Conservation (phyloP, 108 stramenopile species). For the Aurantiochytrium sp. region DNA sequence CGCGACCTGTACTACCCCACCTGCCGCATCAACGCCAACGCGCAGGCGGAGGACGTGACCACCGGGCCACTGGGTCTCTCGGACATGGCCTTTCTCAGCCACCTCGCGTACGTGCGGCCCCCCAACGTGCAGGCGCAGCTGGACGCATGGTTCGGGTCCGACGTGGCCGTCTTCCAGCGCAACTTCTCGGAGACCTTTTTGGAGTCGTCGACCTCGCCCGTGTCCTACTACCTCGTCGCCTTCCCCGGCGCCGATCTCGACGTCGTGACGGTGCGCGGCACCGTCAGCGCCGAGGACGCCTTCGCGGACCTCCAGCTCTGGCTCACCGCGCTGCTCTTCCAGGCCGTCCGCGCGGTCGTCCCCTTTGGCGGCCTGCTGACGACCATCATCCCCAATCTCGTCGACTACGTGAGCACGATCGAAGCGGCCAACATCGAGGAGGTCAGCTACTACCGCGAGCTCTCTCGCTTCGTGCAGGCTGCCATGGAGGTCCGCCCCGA, state of each 20-base stretch:
- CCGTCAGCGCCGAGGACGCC: conserved; percentile 65
- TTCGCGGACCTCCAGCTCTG: conserved; percentile 70
- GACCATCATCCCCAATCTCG: conserved; percentile 59
- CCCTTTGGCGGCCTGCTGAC: conserved; percentile 65
- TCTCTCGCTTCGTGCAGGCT: conserved; percentile 36
- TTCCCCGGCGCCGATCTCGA: conserved; percentile 20
- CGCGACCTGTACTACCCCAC: background rate
- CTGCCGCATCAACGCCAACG: background rate
- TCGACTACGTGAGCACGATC: conserved; percentile 43
- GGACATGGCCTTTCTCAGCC: conserved; percentile 9
- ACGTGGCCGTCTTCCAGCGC: conserved; percentile 46
- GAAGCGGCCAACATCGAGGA: conserved; percentile 37
- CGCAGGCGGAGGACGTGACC: background rate
- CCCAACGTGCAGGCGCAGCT: conserved; percentile 42
- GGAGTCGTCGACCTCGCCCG: background rate
- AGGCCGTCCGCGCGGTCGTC: conserved; percentile 56
- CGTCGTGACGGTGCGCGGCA: conserved; percentile 68
- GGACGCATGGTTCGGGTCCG: conserved; percentile 65
- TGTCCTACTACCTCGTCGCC: background rate
- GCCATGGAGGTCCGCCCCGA: conserved; percentile 10
- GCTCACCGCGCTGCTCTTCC: conserved; percentile 62
- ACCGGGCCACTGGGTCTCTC: background rate
- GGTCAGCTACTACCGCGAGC: conserved; percentile 52
- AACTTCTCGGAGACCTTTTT: conserved; percentile 46
- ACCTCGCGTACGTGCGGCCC: conserved; percentile 46